Evolutionary conservation across 768 basidiomycete genomes (phyloP).

Genomic region (Agrocybe chaxingu): DNA sequence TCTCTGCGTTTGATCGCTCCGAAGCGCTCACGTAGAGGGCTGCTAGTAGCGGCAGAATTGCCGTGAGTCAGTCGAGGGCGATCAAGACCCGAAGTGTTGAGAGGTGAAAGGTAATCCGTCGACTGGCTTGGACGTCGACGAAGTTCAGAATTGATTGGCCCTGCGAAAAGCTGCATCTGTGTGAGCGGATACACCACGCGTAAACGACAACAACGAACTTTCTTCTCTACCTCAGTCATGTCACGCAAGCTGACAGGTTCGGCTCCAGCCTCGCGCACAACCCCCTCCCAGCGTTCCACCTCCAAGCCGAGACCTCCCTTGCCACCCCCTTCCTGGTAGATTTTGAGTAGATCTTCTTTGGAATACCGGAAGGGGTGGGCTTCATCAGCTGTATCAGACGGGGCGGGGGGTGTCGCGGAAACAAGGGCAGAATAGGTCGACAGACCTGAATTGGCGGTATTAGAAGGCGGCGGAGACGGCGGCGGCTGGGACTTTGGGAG

Average conservation of each 20-base stretch:
- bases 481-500: slow-evolving; percentile 50
- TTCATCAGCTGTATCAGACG: slow-evolving; percentile 57
- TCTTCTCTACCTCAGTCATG: slow-evolving; percentile 81
- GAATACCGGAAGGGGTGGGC: slow-evolving; percentile 82
- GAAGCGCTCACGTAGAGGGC: slow-evolving; percentile 68
- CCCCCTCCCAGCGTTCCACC: slow-evolving; percentile 87
- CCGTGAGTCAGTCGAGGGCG: slow-evolving; percentile 55
- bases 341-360: slow-evolving; percentile 79
- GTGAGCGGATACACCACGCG: slow-evolving; percentile 21
- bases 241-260: slow-evolving; percentile 80
- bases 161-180: slow-evolving; percentile 66
- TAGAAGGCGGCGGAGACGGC: slow-evolving; percentile 56
- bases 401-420: slow-evolving; percentile 46
- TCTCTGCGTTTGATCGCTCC: slow-evolving; percentile 64
- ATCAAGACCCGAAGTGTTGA: slow-evolving; percentile 52
- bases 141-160: slow-evolving; percentile 81
- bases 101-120: slow-evolving; percentile 63
- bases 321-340: slow-evolving; percentile 78
- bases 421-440: slow-evolving; percentile 73
- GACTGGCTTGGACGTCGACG: slow-evolving; percentile 74
- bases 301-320: slow-evolving; percentile 75
- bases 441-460: slow-evolving; percentile 44
- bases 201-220: slow-evolving; percentile 50
- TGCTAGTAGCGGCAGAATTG: slow-evolving; percentile 40
- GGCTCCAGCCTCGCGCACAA: slow-evolving; percentile 70